Percentiles rank a stretch among this genome's conserved stretches.
These are phyloP conservation scores for Friedmanniomyces simplex DNA, from an alignment of 495 filamentous ascomycete species.

Conservation along the genomic window DNA sequence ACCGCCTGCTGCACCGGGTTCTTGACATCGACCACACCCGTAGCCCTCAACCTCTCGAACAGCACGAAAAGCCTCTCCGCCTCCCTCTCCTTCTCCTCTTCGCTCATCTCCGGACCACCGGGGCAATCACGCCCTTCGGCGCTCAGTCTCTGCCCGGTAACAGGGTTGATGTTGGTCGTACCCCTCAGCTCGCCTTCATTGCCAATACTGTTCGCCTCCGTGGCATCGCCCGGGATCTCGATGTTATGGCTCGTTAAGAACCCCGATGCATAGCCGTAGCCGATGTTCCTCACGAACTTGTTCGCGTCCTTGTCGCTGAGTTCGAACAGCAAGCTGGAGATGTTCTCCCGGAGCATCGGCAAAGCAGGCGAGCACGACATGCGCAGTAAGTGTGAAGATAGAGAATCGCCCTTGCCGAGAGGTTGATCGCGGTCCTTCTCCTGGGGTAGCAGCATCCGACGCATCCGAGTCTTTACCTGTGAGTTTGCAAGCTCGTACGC, in stretches of 20 bases:
- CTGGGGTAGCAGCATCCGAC: slow-evolving; percentile 61
- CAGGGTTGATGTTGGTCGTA: slow-evolving; percentile 55
- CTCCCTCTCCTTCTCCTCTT: slow-evolving; percentile 85
- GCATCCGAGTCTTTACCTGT: slow-evolving; percentile 51
- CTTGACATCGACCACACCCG: slow-evolving; percentile 74
- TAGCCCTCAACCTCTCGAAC: slow-evolving; percentile 80
- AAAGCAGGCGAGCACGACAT: slow-evolving; percentile 64
- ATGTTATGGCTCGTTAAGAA: slow-evolving; percentile 76
- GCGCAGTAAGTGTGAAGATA: slow-evolving; percentile 67
- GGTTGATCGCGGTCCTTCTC: slow-evolving; percentile 62
- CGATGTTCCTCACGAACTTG: slow-evolving; percentile 33
- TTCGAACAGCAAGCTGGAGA: slow-evolving; percentile 75
- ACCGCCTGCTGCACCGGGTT: slow-evolving; percentile 64
- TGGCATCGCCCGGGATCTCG: slow-evolving; percentile 66
- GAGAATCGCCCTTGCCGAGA: slow-evolving; percentile 61
- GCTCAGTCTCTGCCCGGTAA: slow-evolving; percentile 78
- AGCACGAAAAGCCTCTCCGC: slow-evolving; percentile 88
- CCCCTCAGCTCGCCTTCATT: slow-evolving; percentile 27
- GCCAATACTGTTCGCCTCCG: slow-evolving; percentile 34
- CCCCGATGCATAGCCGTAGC: slow-evolving; percentile 86
- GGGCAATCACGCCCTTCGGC: slow-evolving; percentile 42
- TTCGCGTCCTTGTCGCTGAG: slow-evolving; percentile 52
- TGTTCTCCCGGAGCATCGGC: slow-evolving; percentile 59
- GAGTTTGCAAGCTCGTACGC: slow-evolving; percentile 65
- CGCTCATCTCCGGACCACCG: slow-evolving; percentile 62